Evolutionary conservation across 768 basidiomycete species (phyloP), one percentile per base, ranked within the genome.

Genomic region (Xerocomus potaroensis): DNA sequence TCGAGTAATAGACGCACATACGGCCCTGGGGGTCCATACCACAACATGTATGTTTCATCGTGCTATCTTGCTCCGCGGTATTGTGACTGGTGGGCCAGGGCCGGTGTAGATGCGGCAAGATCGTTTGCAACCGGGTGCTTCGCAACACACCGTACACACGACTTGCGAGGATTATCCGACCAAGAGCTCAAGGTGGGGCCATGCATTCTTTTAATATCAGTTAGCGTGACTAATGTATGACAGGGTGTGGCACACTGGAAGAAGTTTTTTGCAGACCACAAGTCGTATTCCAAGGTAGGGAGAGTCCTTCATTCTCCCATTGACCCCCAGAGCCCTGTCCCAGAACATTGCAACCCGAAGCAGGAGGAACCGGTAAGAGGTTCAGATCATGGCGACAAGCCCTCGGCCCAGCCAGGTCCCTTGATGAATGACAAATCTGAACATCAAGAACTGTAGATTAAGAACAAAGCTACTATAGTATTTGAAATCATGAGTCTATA

Each of bases 81-180:
- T 61, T 46, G 50, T 45, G 57, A 63, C 54, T 43, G 36, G 58
- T 47, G 41, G 51, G 45, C 51, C 47, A 78, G 88, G 68, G 83
- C 90, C 53, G 93, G 94, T 11, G 67, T 77, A 43, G 93, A 97
- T 65, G 91, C 90, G n/a, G 87, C 90, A 22, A 74, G 94, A 55
- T 87, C 93, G 0, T 98, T 91, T 66, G 90, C 79, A 36, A 98
- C 94, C 3, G 93, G 93, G 9, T 98, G 94, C 64, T 96, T 97
- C 73, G 76, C 81, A 57, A 80, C 80, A 4, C 94, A 98, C 68
- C 79, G 81, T 36, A 97, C 93, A 31, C 87, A 96, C 69, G 94
- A 98, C 69, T 72, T 86, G 50, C 83, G 94, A 51, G 95, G 87
- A 14, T 67, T 98, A 55, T 75, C 73, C 29, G 80, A 84, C 42